Conservation (phyloP, 2,329 filamentous ascomycete species). For the Metarhizium album region DNA sequence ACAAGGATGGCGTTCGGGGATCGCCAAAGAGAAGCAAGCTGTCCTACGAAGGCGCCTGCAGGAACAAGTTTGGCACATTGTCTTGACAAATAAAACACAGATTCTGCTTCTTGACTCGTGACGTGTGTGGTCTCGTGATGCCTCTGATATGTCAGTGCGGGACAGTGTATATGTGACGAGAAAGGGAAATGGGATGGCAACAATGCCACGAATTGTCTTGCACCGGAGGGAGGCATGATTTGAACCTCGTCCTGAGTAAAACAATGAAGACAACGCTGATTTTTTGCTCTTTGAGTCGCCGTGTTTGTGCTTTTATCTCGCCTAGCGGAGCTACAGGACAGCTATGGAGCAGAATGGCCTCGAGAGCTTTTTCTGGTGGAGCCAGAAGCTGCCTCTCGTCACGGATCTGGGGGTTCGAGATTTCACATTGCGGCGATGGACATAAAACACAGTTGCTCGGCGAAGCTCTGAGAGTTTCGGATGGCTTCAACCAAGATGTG, state of each 20-base stretch:
- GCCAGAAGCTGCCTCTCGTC: slow-evolving; percentile 1
- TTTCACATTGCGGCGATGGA: no score
- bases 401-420: no score
- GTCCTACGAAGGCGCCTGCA: slow-evolving; percentile 16
- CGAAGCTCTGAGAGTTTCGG: no score
- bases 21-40: slow-evolving; percentile 16
- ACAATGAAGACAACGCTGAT: no score
- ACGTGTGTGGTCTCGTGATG: background rate
- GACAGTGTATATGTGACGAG: background rate
- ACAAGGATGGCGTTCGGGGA: slow-evolving; percentile 18
- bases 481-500: no score
- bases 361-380: background rate
- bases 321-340: background rate
- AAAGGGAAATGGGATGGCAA: background rate
- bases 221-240: no score
- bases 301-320: background rate
- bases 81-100: slow-evolving; percentile 18
- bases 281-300: background rate
- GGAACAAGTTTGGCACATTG: slow-evolving; percentile 12
- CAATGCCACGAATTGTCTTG: background rate
- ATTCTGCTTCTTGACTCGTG: slow-evolving; percentile 11
- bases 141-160: background rate
- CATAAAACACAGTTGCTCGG: no score
- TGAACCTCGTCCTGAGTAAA: no score
- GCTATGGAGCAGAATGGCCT: background rate